These are phyloP conservation scores for Leccinellum albellum DNA, from an alignment of 768 basidiomycete genomes.

Conservation along the genomic window DNA sequence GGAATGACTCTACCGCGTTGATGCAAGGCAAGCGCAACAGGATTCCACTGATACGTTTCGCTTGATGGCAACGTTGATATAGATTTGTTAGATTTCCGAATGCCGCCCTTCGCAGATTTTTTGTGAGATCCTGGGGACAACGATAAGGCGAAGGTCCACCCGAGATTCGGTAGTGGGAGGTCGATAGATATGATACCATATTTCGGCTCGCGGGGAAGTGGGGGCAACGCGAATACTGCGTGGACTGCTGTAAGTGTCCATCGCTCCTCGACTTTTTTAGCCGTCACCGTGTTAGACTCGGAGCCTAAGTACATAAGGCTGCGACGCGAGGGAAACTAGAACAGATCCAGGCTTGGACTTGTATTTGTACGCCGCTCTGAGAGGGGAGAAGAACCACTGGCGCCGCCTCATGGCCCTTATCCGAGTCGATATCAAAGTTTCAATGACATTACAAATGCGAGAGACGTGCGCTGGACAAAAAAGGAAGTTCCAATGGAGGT, in stretches of 20 bases:
- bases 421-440: not conserved
- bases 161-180: conserved; percentile 8
- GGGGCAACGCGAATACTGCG: not conserved
- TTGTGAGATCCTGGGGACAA: conserved; percentile 1
- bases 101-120: not conserved
- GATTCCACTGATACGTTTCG: not conserved
- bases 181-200: not conserved
- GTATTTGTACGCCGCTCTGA: not conserved
- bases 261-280: conserved; percentile 8
- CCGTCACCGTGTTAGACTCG: not conserved
- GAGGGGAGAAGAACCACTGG: not conserved
- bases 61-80: not conserved
- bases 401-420: conserved; percentile 3
- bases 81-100: not conserved
- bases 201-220: not conserved
- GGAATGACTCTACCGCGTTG: not conserved
- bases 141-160: conserved; percentile 17
- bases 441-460: no score
- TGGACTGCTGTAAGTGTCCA: conserved; percentile 14
- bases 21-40: conserved; percentile 9
- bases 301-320: not conserved
- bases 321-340: not conserved
- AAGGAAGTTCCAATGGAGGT: not conserved
- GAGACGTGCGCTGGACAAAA: not conserved
- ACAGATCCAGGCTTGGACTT: not conserved